Evolutionary conservation across 192 early-diverging fungal genomes (phyloP), one percentile per base, ranked within the genome.

Genomic region (Umbelopsis ramanniana): DNA sequence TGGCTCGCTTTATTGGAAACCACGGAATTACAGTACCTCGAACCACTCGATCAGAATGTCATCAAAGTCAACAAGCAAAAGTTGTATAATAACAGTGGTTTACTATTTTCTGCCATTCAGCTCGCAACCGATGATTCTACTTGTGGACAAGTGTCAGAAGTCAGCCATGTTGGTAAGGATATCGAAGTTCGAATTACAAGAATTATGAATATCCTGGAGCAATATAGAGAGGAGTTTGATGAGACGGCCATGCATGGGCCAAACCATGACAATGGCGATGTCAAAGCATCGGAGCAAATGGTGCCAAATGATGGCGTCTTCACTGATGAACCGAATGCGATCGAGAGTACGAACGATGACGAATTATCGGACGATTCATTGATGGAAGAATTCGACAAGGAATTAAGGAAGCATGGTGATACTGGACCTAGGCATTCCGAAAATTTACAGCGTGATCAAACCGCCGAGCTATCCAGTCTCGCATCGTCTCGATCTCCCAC

Each of bases 11-110:
- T 79, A 21, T 33, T 79, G 29, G 70, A 70, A 33, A 70, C 74
- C 11, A 74, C 72, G 19, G 77, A 79, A 33, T 35, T 73, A 9
- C 43, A 33, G n/a, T 17, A 22, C 6, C 26, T 52, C 45, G 35
- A 60, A 72, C 29, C 50, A 68, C 29, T 46, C 43, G 29, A 66
- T 33, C 19, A 60, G 68, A 57, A 67, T 71, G 12, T 69, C 46
- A 23, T 74, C 73, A 35, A 72, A 21, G 66, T 71, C 7, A 23
- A 73, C 11, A 80, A 76, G 50, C 79, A 80, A 67, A 74, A 69
- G 11, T 72, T 80, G 40, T 80, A 74, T 46, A 76, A 80, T 24
- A 66, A 46, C 2, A 67, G 72, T 22, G 79, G 79, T 35, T 23
- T 50, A 48, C 46, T 80, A 4, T 80, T 76, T 50, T 69, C 69